Base-by-base conservation (phyloP, 331 rosid species). In the Malus hybrid region DNA sequence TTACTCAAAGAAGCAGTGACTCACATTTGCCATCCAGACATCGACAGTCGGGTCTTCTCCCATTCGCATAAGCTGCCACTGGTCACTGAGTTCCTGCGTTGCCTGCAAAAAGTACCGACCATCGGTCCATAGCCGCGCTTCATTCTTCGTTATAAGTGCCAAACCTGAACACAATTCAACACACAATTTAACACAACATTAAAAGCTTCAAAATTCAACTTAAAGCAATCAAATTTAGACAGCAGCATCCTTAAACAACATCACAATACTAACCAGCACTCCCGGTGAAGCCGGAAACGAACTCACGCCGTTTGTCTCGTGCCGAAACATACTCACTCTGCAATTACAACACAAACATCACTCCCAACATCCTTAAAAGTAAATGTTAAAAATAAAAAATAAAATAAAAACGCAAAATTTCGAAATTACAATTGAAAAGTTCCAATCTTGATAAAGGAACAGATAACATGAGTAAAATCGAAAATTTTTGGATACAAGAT, bases 91-190 rank as follows among this genome's bases (percentile, higher is more conserved):
- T 70, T 95, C 70, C 77, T 92, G 89, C 29, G 81, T 81, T 52
- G 99, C 99, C 90, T 95, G 99, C 88, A 95, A 81, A 84, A 95
- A 92, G 81, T 95, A 95, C 1, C 99, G 89, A 6, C 97, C 99
- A 86, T 95, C 98, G 33, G 99, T 95, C 99, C 99, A 95, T 48
- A 95, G 81, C 60, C 91, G 82, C 7, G 98, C 99, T 85, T 85
- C 91, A 33, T 77, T 77, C 79, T 56, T 87, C 19, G 98, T 95
- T 71, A 95, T 36, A 52, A 95, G 94, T 39, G 97, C 99, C 87
- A 95, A 79, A 70, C 99, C 99, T 95, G 90, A 76, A 77, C 60
- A 12, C 8, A 50, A 6, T 64, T 14, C n/a, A 32, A 67, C 52
- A 13, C 9, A 5, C 10, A 70, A 27, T 33, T 33, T 33, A 33